Conservation (phyloP, 495 filamentous ascomycete genomes). For the Penicillium psychrofluorescens region DNA sequence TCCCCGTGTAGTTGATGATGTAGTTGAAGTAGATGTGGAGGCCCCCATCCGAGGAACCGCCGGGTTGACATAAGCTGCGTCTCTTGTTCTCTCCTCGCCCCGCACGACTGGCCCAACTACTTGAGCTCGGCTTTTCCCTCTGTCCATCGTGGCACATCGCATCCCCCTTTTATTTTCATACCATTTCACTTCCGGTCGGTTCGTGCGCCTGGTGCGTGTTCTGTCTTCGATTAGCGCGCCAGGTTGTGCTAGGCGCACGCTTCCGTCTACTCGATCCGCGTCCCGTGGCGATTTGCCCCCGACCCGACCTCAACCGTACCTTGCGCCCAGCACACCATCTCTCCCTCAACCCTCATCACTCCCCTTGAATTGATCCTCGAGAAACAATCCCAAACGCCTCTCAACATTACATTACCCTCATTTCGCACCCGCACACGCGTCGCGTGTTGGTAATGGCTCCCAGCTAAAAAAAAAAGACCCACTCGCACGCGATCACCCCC, state of each 20-base stretch:
- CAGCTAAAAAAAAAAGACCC: constrained; percentile 17
- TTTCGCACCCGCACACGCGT: constrained; percentile 9
- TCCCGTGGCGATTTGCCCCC: constrained; percentile 10
- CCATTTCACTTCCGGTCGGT: background rate
- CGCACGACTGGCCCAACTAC: constrained; percentile 5
- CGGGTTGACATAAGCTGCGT: constrained; percentile 6
- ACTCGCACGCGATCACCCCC: constrained; percentile 18
- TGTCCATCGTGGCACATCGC: constrained; percentile 2
- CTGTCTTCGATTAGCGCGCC: constrained; percentile 4
- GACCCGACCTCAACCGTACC: background rate
- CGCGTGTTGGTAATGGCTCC: constrained; percentile 27
- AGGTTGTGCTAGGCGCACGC: constrained; percentile 13
- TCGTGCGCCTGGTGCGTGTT: constrained; percentile 3
- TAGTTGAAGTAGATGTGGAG: too few species aligned
- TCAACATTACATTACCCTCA: background rate
- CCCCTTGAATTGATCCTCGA: background rate
- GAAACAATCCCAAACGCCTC: background rate
- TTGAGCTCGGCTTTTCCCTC: background rate
- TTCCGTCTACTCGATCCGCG: background rate
- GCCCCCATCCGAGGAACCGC: background rate
- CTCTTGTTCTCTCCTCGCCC: background rate
- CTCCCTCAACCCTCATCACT: background rate
- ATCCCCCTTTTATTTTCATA: background rate
- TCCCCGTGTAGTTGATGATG: background rate
- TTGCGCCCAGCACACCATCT: background rate